A percentile compares a stretch with the other conserved stretches of the same genome.
These are phyloP conservation scores for Salix brachista DNA, from an alignment of 345 rosid genomes.

Conservation along the genomic window DNA sequence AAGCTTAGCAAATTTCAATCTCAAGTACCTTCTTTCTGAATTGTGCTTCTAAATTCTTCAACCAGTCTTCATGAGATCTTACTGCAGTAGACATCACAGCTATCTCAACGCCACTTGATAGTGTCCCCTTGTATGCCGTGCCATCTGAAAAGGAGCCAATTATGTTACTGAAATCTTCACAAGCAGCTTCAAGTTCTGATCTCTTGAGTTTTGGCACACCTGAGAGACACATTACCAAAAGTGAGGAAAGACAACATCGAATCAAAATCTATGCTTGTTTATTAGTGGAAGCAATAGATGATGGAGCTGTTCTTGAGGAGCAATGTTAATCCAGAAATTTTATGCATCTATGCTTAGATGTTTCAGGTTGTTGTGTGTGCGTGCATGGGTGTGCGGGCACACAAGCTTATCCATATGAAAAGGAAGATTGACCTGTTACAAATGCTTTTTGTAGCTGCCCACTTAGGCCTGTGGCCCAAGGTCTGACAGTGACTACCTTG, in stretches of 20 bases:
- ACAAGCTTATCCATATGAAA: background rate
- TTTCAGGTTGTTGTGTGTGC: background rate
- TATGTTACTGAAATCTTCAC: constrained; percentile 95
- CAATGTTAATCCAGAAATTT: background rate
- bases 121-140: constrained; percentile 77
- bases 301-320: background rate
- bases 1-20: background rate
- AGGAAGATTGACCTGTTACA: constrained; percentile 52
- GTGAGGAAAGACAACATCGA: background rate
- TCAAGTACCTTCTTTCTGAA: constrained; percentile 69
- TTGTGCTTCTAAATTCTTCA: constrained; percentile 59
- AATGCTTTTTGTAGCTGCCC: constrained; percentile 85
- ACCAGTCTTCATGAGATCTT: constrained; percentile 58
- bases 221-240: constrained; percentile 28
- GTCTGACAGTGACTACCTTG: constrained; percentile 72
- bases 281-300: background rate
- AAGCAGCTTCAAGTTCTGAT: constrained; percentile 81
- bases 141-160: constrained; percentile 70
- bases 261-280: background rate
- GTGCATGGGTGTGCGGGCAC: background rate
- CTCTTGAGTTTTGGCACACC: constrained; percentile 79
- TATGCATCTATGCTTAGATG: background rate
- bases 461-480: constrained; percentile 85
- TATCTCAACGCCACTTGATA: constrained; percentile 86
- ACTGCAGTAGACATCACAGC: constrained; percentile 59